These are phyloP conservation scores for Fraxinus angustifolia DNA, from an alignment of 305 asterid species.

Conservation along the genomic window DNA sequence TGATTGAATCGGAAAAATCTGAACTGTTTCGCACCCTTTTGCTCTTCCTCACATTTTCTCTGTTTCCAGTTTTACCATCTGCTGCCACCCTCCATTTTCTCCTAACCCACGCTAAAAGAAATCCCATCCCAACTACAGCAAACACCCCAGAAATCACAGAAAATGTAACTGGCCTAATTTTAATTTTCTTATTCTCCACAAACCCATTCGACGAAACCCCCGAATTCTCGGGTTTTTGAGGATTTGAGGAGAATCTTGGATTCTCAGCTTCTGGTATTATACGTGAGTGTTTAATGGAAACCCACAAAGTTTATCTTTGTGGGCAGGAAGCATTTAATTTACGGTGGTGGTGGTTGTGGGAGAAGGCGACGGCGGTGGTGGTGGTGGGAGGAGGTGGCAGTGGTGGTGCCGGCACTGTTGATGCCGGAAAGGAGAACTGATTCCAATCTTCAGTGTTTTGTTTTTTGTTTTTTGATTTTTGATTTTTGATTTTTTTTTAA, in stretches of 20 bases:
- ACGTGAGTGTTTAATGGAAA: slow-evolving; percentile 41
- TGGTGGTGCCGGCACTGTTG: no score
- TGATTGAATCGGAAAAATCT: background rate
- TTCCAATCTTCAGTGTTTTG: no score
- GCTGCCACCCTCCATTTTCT: slow-evolving; percentile 47
- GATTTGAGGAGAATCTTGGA: slow-evolving; percentile 43
- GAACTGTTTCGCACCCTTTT: slow-evolving; percentile 38
- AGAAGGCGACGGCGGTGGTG: no score
- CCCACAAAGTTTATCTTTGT: no score
- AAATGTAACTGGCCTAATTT: slow-evolving; percentile 39
- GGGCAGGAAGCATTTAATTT: no score
- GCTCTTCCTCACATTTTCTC: slow-evolving; percentile 59
- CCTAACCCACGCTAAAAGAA: slow-evolving; percentile 53
- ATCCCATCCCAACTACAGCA: slow-evolving; percentile 49
- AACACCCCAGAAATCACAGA: slow-evolving; percentile 56
- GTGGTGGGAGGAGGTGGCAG: no score
- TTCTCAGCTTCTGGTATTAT: slow-evolving; percentile 58
- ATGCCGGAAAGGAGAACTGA: no score
- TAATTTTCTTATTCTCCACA: slow-evolving; percentile 33
- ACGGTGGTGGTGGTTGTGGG: no score
- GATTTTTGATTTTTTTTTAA: no score
- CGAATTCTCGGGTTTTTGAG: slow-evolving; percentile 20
- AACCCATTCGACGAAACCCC: slow-evolving; percentile 34
- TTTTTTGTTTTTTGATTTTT: no score
- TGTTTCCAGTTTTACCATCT: slow-evolving; percentile 41